These are phyloP conservation scores for Vitis amurensis DNA, from an alignment of 164 flowering plant genomes.

Conservation along the genomic window DNA sequence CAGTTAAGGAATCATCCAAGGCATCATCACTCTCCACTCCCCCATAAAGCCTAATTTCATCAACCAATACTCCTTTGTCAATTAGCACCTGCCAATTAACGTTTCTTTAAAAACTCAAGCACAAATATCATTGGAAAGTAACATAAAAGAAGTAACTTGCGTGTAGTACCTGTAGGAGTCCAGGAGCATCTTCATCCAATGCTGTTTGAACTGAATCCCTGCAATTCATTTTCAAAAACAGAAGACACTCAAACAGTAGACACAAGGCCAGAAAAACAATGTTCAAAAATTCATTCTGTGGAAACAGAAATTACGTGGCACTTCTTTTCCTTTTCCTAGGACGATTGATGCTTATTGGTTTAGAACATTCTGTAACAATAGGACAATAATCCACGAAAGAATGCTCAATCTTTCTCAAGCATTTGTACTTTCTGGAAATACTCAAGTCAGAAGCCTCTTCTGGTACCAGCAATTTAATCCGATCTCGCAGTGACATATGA, in stretches of 20 bases:
- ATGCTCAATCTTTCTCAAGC: conserved; percentile 17
- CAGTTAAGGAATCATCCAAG: conserved; percentile 43
- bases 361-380: conserved; percentile 24
- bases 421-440: conserved; percentile 10
- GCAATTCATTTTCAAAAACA: conserved; percentile 21
- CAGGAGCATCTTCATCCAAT: conserved; percentile 96
- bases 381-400: conserved; percentile 15
- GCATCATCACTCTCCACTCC: conserved; percentile 48
- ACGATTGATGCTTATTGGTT: conserved; percentile 26
- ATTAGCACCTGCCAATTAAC: conserved; percentile 54
- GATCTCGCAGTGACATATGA: conserved; percentile 57
- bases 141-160: neutral
- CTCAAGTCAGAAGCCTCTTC: conserved; percentile 14
- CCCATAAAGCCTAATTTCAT: conserved; percentile 85
- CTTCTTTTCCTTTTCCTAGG: conserved; percentile 68
- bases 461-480: conserved; percentile 45
- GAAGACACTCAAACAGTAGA: neutral
- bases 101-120: neutral
- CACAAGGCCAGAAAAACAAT: neutral
- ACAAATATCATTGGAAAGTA: neutral
- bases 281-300: neutral
- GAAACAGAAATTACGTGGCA: conserved; percentile 49
- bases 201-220: conserved; percentile 82
- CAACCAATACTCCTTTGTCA: conserved; percentile 65
- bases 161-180: conserved; percentile 71